Percentiles rank a stretch among this genome's conserved stretches.
Conservation (phyloP, 371 early-diverging fungal species). For the Mucor lusitanicus region DNA sequence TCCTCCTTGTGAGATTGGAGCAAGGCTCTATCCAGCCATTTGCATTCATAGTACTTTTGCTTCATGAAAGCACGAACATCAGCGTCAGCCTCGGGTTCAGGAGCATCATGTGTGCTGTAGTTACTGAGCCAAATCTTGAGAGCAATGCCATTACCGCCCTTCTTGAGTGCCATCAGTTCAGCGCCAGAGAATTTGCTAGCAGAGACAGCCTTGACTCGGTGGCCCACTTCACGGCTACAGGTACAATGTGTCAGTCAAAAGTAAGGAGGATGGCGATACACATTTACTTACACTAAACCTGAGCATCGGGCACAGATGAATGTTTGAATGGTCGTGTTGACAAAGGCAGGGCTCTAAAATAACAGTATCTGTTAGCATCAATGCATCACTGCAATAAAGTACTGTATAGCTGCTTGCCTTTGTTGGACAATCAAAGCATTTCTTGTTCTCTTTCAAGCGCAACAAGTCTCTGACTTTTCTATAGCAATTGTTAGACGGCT, state of each 20-base stretch:
- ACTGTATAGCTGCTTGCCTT: slow-evolving; percentile 51
- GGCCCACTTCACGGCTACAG: slow-evolving; percentile 63
- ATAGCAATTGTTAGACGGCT: background rate
- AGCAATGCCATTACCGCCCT: slow-evolving; percentile 62
- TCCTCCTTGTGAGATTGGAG: slow-evolving; percentile 12
- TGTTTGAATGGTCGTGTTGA: slow-evolving; percentile 59
- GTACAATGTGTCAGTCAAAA: background rate
- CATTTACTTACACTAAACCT: slow-evolving; percentile 57
- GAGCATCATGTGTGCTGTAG: slow-evolving; percentile 15
- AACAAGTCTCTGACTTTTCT: slow-evolving; percentile 22
- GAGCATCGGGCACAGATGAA: slow-evolving; percentile 68
- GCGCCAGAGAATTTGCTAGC: slow-evolving; percentile 62
- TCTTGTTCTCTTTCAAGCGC: slow-evolving; percentile 56
- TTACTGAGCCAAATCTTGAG: slow-evolving; percentile 33
- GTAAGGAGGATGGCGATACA: background rate
- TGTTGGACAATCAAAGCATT: slow-evolving; percentile 67
- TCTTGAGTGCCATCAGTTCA: slow-evolving; percentile 55
- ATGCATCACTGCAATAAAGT: background rate
- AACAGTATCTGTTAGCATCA: background rate
- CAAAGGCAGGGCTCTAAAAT: slow-evolving; percentile 60
- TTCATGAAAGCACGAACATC: slow-evolving; percentile 45
- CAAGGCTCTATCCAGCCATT: slow-evolving; percentile 34
- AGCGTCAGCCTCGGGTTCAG: slow-evolving; percentile 38
- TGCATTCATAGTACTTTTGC: slow-evolving; percentile 45
- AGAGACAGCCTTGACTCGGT: slow-evolving; percentile 69